Conservation (phyloP, 148 eudicot species). For the Diospyros lotus region DNA sequence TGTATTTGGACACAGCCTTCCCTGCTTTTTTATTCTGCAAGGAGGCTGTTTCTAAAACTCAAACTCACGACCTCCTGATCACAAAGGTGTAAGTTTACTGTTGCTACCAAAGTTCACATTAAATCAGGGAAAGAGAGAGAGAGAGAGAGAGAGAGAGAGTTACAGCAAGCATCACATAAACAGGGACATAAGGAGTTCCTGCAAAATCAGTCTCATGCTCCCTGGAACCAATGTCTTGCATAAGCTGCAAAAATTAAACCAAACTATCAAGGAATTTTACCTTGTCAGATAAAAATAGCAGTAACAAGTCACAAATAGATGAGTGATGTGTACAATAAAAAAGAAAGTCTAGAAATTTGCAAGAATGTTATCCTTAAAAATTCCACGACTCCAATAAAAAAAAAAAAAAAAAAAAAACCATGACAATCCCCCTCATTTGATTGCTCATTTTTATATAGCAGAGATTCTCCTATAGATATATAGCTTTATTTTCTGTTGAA, state of each 20-base stretch:
- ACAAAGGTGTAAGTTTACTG: too few relatives aligned
- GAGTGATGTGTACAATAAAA: background rate
- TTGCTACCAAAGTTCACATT: too few relatives aligned
- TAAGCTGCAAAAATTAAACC: constrained; percentile 41
- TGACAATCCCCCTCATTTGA: background rate
- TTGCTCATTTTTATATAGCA: background rate
- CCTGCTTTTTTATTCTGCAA: too few relatives aligned
- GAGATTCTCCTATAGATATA: background rate
- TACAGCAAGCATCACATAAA: constrained; percentile 62
- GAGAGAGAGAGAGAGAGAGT: constrained; percentile 21
- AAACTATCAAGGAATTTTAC: background rate
- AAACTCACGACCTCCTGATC: too few relatives aligned
- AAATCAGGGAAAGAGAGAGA: background rate
- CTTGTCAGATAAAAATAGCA: background rate
- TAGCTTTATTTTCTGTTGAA: background rate
- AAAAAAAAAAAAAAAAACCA: too few relatives aligned
- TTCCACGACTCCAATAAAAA: background rate
- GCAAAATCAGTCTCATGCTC: constrained; percentile 33
- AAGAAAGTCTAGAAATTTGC: constrained; percentile 1
- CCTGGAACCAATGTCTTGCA: constrained; percentile 50
- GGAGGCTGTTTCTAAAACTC: too few relatives aligned
- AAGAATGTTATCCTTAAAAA: background rate
- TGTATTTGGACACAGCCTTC: too few relatives aligned
- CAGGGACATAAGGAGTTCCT: constrained; percentile 56
- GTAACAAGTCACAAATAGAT: background rate